phyloP scores from a whole-genome alignment of 768 basidiomycete genomes.

The Rhodotorula babjevae region DNA sequence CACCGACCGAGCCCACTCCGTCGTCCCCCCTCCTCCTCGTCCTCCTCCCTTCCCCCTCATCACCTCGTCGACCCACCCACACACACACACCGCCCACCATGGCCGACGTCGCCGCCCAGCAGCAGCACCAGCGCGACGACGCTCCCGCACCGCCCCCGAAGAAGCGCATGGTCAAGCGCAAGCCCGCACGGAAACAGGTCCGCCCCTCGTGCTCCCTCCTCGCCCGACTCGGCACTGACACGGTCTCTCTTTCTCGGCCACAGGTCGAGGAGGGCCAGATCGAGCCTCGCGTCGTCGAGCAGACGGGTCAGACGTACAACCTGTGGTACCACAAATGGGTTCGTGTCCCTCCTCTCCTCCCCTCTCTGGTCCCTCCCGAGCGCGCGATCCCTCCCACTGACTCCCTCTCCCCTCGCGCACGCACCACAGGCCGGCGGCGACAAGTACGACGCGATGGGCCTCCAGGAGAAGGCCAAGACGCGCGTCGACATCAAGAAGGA shows the following conservation, averaged over 20 bases:
- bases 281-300: slow-evolving; percentile 35
- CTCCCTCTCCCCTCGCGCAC: background rate
- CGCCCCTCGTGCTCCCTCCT: too few relatives aligned
- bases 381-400: background rate
- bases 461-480: slow-evolving; percentile 90
- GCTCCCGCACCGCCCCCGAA: background rate
- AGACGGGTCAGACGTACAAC: slow-evolving; percentile 48
- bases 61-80: background rate
- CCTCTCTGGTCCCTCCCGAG: background rate
- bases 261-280: slow-evolving; percentile 35
- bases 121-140: background rate
- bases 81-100: background rate
- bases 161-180: slow-evolving; percentile 41
- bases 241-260: background rate
- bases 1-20: too few relatives aligned
- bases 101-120: background rate
- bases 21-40: background rate
- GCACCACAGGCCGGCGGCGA: slow-evolving; percentile 80
- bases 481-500: slow-evolving; percentile 83
- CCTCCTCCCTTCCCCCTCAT: background rate
- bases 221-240: too few relatives aligned
- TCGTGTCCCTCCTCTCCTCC: background rate
- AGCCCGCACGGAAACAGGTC: slow-evolving; percentile 42
- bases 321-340: slow-evolving; percentile 99
- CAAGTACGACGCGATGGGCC: slow-evolving; percentile 86